Base-by-base conservation (phyloP, 495 filamentous ascomycete genomes). In the Hypoxylon fragiforme region DNA sequence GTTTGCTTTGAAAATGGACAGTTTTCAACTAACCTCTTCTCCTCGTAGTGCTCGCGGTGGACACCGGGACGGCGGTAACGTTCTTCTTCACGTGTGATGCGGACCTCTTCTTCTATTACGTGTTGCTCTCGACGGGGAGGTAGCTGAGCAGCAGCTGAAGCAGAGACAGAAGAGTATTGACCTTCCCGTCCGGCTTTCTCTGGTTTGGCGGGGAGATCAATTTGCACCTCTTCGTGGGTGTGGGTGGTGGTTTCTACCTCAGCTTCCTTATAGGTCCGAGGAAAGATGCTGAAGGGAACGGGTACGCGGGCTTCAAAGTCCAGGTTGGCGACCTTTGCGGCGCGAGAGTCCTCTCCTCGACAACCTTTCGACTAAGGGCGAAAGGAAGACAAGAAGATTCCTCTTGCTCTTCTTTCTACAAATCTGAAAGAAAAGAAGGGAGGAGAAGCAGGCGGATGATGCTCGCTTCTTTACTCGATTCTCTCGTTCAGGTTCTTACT, bases 261-360 rank as follows among this genome's bases (percentile, higher is more conserved):
- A 82, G 84, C 83, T 85, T 94, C 89, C 85, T 88, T 85, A 83
- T 96, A 97, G 74, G 92, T 89, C 72, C 91, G 95, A 80, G 92
- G 92, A 87, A 97, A 96, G 86, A 97, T 87, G 86, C 91, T 96
- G 85, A 96, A 92, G 75, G 92, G 92, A 77, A 97, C 95, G 78
- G 92, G 92, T 75, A 97, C 90, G 75, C 90, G 88, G 80, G 92
- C 91, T 88, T 97, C 92, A 91, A 95, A 97, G 87, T 96, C 92
- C 92, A 97, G 92, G 79, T 92, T 97, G 90, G 78, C 92, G 84
- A 85, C 83, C 81, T 85, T 84, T 74, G 57, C 59, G 68, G 77
- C 73, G 69, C 72, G 78, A 83, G 83, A 83, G 85, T 84, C 83
- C 68, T 84, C 81, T 90, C 90, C 91, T 91, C 85, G 86, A 90